Conservation (phyloP, 139 green algal genomes). For the Pleodorina starrii region DNA sequence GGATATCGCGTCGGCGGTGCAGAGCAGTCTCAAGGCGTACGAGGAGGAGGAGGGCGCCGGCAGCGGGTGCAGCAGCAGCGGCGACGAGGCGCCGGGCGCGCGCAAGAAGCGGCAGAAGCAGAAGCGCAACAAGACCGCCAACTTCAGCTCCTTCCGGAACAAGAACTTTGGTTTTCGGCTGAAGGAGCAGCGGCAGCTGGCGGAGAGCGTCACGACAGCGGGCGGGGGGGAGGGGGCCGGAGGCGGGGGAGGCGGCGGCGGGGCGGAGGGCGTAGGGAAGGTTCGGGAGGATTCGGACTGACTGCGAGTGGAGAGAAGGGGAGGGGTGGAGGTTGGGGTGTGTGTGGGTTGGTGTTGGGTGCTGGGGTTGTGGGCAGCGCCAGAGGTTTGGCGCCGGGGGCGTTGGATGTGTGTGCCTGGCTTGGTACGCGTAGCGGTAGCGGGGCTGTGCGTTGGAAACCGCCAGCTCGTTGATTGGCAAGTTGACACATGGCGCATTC, state of each 20-base stretch:
- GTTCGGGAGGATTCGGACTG: slow-evolving; percentile 11
- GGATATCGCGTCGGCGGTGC: slow-evolving; percentile 39
- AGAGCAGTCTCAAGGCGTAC: slow-evolving; percentile 20
- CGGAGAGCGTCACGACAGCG: slow-evolving; percentile 19
- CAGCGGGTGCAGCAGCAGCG: neutral
- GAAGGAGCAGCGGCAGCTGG: slow-evolving; percentile 27
- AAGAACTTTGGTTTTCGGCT: slow-evolving; percentile 33
- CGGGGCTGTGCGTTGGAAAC: too few relatives aligned
- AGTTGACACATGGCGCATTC: too few relatives aligned
- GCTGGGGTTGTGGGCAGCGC: too few relatives aligned
- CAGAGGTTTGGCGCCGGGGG: too few relatives aligned
- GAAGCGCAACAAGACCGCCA: slow-evolving; percentile 44
- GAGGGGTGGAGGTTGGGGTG: too few relatives aligned
- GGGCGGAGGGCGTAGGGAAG: neutral
- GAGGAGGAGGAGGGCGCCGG: neutral
- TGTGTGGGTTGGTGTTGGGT: too few relatives aligned
- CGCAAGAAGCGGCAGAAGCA: slow-evolving; percentile 47
- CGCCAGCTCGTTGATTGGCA: too few relatives aligned
- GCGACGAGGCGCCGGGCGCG: neutral
- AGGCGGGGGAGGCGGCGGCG: neutral
- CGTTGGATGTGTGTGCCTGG: too few relatives aligned
- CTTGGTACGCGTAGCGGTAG: too few relatives aligned
- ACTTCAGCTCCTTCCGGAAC: slow-evolving; percentile 44
- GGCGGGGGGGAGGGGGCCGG: neutral
- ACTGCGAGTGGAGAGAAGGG: too few relatives aligned